Evolutionary conservation across 1,284 basidiomycete genomes (phyloP).

Genomic region (Mycosarcoma maydis): DNA sequence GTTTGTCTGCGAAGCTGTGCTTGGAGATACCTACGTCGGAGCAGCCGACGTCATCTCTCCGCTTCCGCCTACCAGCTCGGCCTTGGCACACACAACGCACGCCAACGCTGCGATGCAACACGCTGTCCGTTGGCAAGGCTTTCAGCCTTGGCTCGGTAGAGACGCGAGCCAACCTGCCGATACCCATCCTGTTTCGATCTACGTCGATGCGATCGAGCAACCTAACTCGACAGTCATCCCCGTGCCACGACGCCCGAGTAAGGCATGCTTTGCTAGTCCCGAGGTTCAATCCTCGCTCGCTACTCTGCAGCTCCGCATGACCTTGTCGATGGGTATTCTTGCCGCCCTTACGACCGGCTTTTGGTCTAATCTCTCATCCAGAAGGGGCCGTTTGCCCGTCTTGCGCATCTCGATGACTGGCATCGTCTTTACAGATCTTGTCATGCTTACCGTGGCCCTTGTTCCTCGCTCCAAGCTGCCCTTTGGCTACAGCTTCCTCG

Average conservation of each 20-base stretch:
- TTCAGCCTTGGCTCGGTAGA: constrained; percentile 23
- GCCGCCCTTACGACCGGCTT: constrained; percentile 85
- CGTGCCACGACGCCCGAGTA: constrained; percentile 32
- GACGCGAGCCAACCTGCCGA: neutral
- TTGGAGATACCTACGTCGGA: constrained; percentile 32
- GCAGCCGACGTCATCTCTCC: constrained; percentile 24
- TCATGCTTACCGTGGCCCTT: constrained; percentile 25
- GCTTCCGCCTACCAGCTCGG: constrained; percentile 7
- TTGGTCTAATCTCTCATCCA: constrained; percentile 86
- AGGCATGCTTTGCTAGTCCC: constrained; percentile 45
- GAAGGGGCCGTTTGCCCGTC: constrained; percentile 79
- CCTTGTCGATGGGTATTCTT: constrained; percentile 80
- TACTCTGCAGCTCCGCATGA: constrained; percentile 69
- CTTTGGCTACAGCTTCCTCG: constrained; percentile 78
- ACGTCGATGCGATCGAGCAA: constrained; percentile 15
- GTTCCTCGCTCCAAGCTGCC: constrained; percentile 45
- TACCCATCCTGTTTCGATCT: constrained; percentile 11
- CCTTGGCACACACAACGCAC: neutral
- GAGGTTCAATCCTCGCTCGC: constrained; percentile 50
- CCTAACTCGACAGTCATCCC: constrained; percentile 39
- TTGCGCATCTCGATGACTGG: constrained; percentile 78
- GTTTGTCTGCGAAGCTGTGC: constrained; percentile 58
- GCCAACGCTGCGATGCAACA: neutral
- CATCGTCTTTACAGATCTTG: constrained; percentile 77
- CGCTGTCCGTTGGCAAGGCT: neutral